Evolutionary conservation across 2,329 filamentous ascomycete species (phyloP).

Genomic region (Penicillium sp.): DNA sequence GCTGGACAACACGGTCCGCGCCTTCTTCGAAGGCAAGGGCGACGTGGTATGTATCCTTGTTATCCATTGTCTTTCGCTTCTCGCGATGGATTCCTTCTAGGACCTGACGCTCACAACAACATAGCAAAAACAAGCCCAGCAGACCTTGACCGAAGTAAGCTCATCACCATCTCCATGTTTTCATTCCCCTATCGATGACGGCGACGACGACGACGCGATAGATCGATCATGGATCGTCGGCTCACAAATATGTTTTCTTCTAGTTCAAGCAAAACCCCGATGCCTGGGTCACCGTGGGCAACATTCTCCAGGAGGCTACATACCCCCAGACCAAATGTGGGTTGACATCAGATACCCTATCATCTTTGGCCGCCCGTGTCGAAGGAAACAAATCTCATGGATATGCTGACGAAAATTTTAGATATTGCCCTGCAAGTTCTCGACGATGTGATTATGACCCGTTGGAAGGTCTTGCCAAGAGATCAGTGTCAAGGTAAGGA

Average conservation of each 20-base stretch:
- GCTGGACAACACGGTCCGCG: constrained; percentile 93
- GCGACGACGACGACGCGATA: neutral
- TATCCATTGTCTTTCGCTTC: constrained; percentile 40
- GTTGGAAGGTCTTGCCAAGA: constrained; percentile 96
- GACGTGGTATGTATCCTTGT: constrained; percentile 73
- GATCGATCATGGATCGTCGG: neutral
- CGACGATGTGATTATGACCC: constrained; percentile 97
- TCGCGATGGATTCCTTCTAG: constrained; percentile 20
- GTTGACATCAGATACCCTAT: constrained; percentile 41
- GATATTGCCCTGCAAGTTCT: constrained; percentile 94
- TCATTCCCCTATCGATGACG: constrained; percentile 3
- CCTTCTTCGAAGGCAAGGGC: constrained; percentile 96
- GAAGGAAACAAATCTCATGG: neutral
- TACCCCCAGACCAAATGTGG: constrained; percentile 96
- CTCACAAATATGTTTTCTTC: constrained; percentile 26
- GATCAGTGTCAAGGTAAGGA: constrained; percentile 86
- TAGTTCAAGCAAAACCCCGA: constrained; percentile 99
- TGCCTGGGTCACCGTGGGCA: constrained; percentile 95
- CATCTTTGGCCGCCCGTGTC: neutral
- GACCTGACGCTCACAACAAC: constrained; percentile 4
- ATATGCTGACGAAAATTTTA: constrained; percentile 51
- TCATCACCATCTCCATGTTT: constrained; percentile 9
- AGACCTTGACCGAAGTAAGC: constrained; percentile 86
- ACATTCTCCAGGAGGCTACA: constrained; percentile 90
- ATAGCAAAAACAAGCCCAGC: constrained; percentile 95